Evolutionary conservation across 2,329 filamentous ascomycete genomes (phyloP).

Genomic region (Colletotrichum magnum): DNA sequence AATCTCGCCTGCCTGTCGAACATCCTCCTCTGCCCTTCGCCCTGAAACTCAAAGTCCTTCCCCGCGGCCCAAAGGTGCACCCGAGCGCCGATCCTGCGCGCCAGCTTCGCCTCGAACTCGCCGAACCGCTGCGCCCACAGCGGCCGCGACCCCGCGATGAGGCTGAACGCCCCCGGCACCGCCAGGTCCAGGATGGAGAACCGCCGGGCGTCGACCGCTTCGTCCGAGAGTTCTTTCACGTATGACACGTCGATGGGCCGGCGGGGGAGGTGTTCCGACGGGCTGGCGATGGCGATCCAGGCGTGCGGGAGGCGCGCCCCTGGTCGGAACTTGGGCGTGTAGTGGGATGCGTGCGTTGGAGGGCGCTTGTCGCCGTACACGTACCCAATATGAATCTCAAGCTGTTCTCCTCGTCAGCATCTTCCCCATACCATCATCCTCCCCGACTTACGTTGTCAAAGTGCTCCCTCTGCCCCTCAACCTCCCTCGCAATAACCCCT

Average conservation of each 20-base stretch:
- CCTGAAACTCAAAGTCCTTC: conserved; percentile 11
- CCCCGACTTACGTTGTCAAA: conserved; percentile 53
- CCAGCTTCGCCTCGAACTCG: not conserved
- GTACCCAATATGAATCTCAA: conserved; percentile 60
- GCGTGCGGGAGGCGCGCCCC: conserved; percentile 58
- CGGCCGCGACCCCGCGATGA: conserved; percentile 3
- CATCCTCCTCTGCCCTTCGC: not conserved
- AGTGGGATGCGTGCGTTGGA: conserved; percentile 54
- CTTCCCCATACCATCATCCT: not conserved
- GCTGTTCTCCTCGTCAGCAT: conserved; percentile 34
- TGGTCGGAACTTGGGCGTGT: conserved; percentile 51
- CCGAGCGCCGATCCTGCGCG: not conserved
- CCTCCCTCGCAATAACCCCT: conserved; percentile 48
- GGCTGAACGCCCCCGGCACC: not conserved
- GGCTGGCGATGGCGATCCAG: conserved; percentile 48
- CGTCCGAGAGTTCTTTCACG: conserved; percentile 47
- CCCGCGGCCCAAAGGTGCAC: not conserved
- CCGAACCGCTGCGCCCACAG: conserved; percentile 9
- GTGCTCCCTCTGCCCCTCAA: conserved; percentile 56
- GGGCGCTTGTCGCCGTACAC: conserved; percentile 53
- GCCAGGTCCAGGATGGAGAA: conserved; percentile 55
- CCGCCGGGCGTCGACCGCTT: conserved; percentile 45
- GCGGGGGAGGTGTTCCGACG: conserved; percentile 19
- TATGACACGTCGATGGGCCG: conserved; percentile 52
- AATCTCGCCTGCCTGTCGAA: conserved; percentile 46